These are phyloP conservation scores for Fusarium caatingaense DNA, from an alignment of 2,329 filamentous ascomycete species.

Conservation along the genomic window DNA sequence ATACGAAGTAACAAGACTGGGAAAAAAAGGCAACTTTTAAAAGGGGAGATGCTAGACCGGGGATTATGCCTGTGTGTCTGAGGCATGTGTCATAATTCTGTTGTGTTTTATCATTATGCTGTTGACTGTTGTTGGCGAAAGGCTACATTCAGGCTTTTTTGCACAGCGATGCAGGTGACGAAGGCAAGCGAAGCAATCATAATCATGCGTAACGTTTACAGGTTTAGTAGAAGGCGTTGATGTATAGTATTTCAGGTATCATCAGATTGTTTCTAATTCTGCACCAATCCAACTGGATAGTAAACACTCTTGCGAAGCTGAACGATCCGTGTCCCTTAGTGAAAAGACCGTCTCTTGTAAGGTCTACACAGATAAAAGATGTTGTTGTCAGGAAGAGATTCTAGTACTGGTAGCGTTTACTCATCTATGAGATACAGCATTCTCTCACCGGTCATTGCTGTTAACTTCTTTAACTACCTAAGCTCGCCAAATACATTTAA, in stretches of 20 bases:
- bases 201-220: background rate
- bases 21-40: slow-evolving; percentile 34
- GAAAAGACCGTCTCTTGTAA: background rate
- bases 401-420: background rate
- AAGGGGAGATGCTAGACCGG: background rate
- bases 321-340: background rate
- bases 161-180: slow-evolving; percentile 3
- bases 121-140: slow-evolving; percentile 9
- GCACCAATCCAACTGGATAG: slow-evolving; percentile 13
- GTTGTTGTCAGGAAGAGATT: background rate
- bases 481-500: background rate
- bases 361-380: background rate
- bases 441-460: background rate
- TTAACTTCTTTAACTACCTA: background rate
- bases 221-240: slow-evolving; percentile 16
- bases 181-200: background rate
- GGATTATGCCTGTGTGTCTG: background rate
- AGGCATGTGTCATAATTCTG: background rate
- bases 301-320: background rate
- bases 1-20: slow-evolving; percentile 12
- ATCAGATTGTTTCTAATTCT: slow-evolving; percentile 13
- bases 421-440: background rate
- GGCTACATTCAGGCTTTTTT: background rate
- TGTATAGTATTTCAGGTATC: slow-evolving; percentile 6
- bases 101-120: background rate